A percentile compares a stretch with the other conserved stretches of the same genome.
Evolutionary conservation across 768 basidiomycete genomes (phyloP).

Genomic region (Agaricus blazei): DNA sequence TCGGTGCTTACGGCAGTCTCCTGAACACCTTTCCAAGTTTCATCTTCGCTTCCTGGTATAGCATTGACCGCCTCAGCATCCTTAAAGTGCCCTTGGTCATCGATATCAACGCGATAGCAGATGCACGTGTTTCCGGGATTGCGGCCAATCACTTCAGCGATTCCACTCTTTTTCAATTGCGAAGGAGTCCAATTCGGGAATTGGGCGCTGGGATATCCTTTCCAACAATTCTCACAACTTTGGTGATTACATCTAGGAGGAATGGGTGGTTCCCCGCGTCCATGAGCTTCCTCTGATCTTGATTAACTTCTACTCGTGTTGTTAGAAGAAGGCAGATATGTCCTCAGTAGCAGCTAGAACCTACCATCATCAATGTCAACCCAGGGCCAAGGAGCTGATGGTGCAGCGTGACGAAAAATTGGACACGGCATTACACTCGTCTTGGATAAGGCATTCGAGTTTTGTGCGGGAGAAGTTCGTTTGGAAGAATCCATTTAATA

Average conservation of each 20-base stretch:
- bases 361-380: constrained; percentile 30
- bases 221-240: constrained; percentile 26
- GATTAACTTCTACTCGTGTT: constrained; percentile 15
- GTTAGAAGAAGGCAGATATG: neutral
- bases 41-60: constrained; percentile 19
- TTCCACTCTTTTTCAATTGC: constrained; percentile 33
- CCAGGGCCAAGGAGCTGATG: constrained; percentile 40
- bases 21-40: constrained; percentile 25
- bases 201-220: constrained; percentile 29
- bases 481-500: neutral
- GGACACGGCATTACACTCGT: constrained; percentile 22
- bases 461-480: neutral
- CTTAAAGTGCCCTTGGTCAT: constrained; percentile 23
- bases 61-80: constrained; percentile 24
- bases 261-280: constrained; percentile 18
- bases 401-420: constrained; percentile 33
- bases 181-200: constrained; percentile 50
- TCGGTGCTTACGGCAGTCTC: constrained; percentile 20
- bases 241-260: constrained; percentile 25
- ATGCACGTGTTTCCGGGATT: constrained; percentile 14
- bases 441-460: neutral
- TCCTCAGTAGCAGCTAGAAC: neutral
- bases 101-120: constrained; percentile 29
- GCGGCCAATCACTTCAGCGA: constrained; percentile 16
- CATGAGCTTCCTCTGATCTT: constrained; percentile 21